A percentile compares a stretch with the other conserved stretches of the same genome.
Conservation (phyloP, 164 flowering plant species). For the Piper longum region DNA sequence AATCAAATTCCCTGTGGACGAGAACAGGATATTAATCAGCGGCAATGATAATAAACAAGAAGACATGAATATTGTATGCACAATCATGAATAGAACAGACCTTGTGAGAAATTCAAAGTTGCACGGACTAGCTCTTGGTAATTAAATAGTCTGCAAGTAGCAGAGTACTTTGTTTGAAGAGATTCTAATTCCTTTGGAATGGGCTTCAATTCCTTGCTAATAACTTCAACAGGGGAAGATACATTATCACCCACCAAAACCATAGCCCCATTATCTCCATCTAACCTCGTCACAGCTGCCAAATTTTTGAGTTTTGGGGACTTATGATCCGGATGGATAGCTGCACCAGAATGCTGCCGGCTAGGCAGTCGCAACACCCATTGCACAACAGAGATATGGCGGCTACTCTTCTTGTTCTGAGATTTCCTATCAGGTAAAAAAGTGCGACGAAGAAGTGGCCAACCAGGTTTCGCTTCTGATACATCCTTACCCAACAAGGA, state of each 20-base stretch:
- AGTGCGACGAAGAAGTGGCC: slow-evolving; percentile 66
- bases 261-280: slow-evolving; percentile 48
- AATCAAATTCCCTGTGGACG: slow-evolving; percentile 57
- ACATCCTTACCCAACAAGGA: slow-evolving; percentile 24
- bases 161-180: slow-evolving; percentile 56
- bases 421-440: slow-evolving; percentile 12
- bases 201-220: slow-evolving; percentile 7
- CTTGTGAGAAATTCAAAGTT: slow-evolving; percentile 55
- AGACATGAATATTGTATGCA: background rate
- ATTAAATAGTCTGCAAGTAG: slow-evolving; percentile 60
- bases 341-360: slow-evolving; percentile 14
- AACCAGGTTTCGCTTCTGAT: slow-evolving; percentile 64
- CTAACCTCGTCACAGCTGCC: slow-evolving; percentile 8
- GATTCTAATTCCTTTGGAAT: slow-evolving; percentile 50
- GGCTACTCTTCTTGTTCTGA: slow-evolving; percentile 7
- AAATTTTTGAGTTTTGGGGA: slow-evolving; percentile 1
- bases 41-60: background rate
- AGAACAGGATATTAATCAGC: background rate
- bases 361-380: slow-evolving; percentile 60
- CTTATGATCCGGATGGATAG: slow-evolving; percentile 21
- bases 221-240: slow-evolving; percentile 15
- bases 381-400: slow-evolving; percentile 54
- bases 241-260: slow-evolving; percentile 28
- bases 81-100: slow-evolving; percentile 20
- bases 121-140: slow-evolving; percentile 58